Conservation (phyloP, 345 rosid species). For the Camelina hispida region DNA sequence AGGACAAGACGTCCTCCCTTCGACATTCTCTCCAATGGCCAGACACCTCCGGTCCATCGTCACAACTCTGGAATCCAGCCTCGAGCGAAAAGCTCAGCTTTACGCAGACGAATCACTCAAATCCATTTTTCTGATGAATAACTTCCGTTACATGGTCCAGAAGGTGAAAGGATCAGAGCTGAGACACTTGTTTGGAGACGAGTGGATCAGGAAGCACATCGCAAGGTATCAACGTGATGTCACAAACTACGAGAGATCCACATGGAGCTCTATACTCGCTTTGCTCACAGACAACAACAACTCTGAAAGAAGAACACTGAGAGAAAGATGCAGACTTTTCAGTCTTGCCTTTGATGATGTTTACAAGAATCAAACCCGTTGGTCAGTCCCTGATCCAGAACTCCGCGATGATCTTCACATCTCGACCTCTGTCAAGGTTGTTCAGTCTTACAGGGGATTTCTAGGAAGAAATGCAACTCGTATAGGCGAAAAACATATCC, state of each 20-base stretch:
- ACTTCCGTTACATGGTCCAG: constrained; percentile 74
- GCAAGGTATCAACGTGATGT: constrained; percentile 67
- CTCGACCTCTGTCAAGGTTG: constrained; percentile 66
- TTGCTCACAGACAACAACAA: constrained; percentile 53
- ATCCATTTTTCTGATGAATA: constrained; percentile 71
- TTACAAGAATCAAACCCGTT: constrained; percentile 63
- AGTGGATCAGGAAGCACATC: constrained; percentile 75
- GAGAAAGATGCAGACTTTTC: constrained; percentile 70
- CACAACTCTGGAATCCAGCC: constrained; percentile 58
- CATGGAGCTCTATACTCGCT: constrained; percentile 70
- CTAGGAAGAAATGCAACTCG: constrained; percentile 47
- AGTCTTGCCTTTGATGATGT: constrained; percentile 64
- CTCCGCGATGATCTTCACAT: constrained; percentile 73
- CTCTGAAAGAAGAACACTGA: constrained; percentile 36
- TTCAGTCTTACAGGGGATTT: constrained; percentile 73
- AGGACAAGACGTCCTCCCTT: constrained; percentile 47
- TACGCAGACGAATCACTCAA: constrained; percentile 58
- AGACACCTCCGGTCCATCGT: constrained; percentile 54
- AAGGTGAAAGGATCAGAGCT: constrained; percentile 75
- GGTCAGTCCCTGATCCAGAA: constrained; percentile 66
- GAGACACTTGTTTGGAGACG: constrained; percentile 70
- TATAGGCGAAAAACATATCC: constrained; percentile 61
- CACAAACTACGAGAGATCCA: constrained; percentile 61
- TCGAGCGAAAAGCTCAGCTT: constrained; percentile 55
- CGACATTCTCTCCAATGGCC: constrained; percentile 61